These are phyloP conservation scores for Acanthamoeba divionensis DNA, from an alignment of 208 protist genomes.

Conservation along the genomic window DNA sequence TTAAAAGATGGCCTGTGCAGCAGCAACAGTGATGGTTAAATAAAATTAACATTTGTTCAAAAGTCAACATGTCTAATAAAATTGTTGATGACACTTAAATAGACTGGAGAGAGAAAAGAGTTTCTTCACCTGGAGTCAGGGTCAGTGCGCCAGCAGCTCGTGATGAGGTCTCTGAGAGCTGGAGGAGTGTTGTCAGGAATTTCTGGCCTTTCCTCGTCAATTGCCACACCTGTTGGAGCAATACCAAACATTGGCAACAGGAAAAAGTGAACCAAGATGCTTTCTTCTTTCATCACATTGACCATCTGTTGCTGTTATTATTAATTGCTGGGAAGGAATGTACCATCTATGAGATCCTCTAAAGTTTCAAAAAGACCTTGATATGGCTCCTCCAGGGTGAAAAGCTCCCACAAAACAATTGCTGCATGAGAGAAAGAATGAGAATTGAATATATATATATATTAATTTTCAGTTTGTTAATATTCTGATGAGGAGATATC, in stretches of 20 bases:
- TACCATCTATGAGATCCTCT: conserved; percentile 24
- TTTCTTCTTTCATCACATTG: no score
- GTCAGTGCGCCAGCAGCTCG: neutral
- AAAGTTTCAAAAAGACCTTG: neutral
- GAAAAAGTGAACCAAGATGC: neutral
- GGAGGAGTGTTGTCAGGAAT: conserved; percentile 15
- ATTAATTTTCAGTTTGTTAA: neutral
- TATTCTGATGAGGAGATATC: neutral
- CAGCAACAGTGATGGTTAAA: neutral
- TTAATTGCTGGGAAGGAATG: neutral
- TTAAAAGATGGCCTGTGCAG: neutral
- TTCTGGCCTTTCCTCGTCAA: conserved; percentile 24
- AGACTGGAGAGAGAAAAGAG: neutral
- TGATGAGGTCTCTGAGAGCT: neutral
- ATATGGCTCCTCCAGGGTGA: neutral
- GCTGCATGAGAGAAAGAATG: neutral
- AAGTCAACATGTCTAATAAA: neutral
- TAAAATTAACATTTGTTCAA: neutral
- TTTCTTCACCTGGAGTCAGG: neutral
- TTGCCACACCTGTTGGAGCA: neutral
- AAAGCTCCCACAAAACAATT: conserved; percentile 35
- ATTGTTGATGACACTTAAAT: neutral
- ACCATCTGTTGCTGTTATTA: neutral
- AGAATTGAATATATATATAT: no score
- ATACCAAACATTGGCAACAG: neutral